Evolutionary conservation across 768 basidiomycete species (phyloP).

Genomic region (Leccinellum albellum): DNA sequence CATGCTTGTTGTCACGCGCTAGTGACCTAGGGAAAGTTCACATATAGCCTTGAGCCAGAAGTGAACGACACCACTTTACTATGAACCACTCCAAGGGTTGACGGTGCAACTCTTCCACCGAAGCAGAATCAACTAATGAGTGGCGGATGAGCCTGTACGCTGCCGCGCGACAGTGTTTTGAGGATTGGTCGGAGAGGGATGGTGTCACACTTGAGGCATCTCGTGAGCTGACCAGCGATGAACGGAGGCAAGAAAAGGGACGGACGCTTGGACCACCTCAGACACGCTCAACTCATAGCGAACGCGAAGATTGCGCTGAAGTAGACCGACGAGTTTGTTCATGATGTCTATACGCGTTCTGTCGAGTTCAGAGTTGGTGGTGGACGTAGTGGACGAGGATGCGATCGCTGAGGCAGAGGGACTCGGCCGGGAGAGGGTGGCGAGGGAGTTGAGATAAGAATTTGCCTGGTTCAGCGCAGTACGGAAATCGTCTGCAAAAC

Average conservation of each 20-base stretch:
- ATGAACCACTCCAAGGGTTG: conserved; percentile 85
- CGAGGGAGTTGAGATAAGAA: conserved; percentile 53
- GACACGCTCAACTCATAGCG: conserved; percentile 68
- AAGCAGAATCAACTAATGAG: conserved; percentile 66
- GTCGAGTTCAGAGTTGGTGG: conserved; percentile 41
- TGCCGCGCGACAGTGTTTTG: conserved; percentile 71
- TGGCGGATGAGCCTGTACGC: conserved; percentile 85
- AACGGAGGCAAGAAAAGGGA: conserved; percentile 4
- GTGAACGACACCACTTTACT: conserved; percentile 58
- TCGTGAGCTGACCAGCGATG: conserved; percentile 9
- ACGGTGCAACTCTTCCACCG: conserved; percentile 59
- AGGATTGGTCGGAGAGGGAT: conserved; percentile 69
- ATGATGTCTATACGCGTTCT: conserved; percentile 60
- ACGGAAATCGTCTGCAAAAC: conserved; percentile 61
- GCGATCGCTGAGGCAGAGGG: conserved; percentile 35
- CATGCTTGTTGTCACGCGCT: conserved; percentile 77
- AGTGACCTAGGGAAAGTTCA: conserved; percentile 55
- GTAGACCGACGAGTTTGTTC: conserved; percentile 56
- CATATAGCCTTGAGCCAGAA: neutral
- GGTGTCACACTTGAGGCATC: conserved; percentile 62
- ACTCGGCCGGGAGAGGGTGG: conserved; percentile 38
- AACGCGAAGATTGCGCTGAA: conserved; percentile 71
- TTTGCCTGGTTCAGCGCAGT: conserved; percentile 66
- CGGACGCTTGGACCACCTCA: conserved; percentile 76
- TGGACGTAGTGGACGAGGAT: conserved; percentile 35